Evolutionary conservation across 768 basidiomycete species (phyloP), one percentile per base, ranked within the genome.

Genomic region (Tulasnella sp.): DNA sequence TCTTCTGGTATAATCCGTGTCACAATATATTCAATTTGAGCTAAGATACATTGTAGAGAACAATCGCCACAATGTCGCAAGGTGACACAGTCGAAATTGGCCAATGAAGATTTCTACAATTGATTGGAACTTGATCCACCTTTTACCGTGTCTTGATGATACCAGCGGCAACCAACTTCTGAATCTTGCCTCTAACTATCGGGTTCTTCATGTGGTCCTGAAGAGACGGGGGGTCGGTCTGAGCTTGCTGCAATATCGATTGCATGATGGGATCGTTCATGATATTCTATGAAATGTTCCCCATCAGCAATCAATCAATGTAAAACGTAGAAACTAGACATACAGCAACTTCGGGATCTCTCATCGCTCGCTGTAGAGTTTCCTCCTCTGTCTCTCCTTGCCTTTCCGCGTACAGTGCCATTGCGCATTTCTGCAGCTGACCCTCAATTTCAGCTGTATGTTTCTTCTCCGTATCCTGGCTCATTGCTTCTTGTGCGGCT

Each of bases 181-280:
- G 74, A 56, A 95, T 86, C 72, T 92, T 93, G 50, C 71, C 65
- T 35, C 76, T 75, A 28, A 92, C 79, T 29, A 72, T 65, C 6
- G 88, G 82, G 61, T 92, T 95, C 77, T 90, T 89, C 83, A 98
- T 83, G 68, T 99, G 93, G 59, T 95, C 89, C 64, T 87, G 83
- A 53, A 99, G 70, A 20, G 92, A 87, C 39, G 75, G 71, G 5
- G 95, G 93, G 65, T 96, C 80, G 44, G 68, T 60, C 68, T 99
- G 93, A 5, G 90, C 89, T 68, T 98, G 92, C 64, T 92, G 85
- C 60, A 99, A 65, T 58, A 99, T 95, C 59, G 79, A 78, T 67
- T 95, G 86, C 86, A 95, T 93, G 57, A 93, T 70, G 7, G 90
- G 88, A 64, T 91, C 90, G 59, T 65, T 70, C 86, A 92, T 89